phyloP scores from a whole-genome alignment of 225 moss, liverwort and hornwort species.

The Neckera pumila region DNA sequence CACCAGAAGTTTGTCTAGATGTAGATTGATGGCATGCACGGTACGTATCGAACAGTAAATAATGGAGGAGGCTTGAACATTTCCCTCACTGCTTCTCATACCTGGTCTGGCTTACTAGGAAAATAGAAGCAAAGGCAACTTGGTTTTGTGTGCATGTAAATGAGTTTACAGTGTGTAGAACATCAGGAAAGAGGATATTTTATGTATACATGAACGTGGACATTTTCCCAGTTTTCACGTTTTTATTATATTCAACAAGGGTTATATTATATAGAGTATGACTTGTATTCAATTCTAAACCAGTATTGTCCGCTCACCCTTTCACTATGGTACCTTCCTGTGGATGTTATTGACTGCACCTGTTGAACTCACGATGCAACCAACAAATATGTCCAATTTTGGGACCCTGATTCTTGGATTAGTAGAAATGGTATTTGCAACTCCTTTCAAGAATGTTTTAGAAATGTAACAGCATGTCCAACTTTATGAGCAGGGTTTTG shows the following conservation, averaged over 20 bases:
- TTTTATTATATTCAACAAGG: not conserved
- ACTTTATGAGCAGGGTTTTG: too few relatives aligned
- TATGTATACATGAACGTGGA: not conserved
- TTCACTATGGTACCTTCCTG: not conserved
- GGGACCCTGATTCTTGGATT: not conserved
- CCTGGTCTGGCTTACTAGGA: not conserved
- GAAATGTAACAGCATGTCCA: not conserved
- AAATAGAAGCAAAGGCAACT: not conserved
- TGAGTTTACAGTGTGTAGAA: not conserved
- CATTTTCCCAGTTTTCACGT: not conserved
- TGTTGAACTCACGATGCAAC: not conserved
- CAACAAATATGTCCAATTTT: not conserved
- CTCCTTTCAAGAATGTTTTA: not conserved
- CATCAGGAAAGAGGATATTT: not conserved
- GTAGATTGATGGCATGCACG: not conserved
- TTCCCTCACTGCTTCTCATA: not conserved
- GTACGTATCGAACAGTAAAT: not conserved
- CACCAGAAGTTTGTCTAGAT: not conserved
- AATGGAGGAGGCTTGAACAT: not conserved
- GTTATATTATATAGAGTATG: not conserved
- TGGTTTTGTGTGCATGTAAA: not conserved
- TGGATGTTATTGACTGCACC: not conserved
- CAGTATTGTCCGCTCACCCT: not conserved
- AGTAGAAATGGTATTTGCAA: too few relatives aligned
- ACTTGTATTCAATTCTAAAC: not conserved